phyloP scores from a whole-genome alignment of 345 rosid genomes.

The Eucalyptus cloeziana region DNA sequence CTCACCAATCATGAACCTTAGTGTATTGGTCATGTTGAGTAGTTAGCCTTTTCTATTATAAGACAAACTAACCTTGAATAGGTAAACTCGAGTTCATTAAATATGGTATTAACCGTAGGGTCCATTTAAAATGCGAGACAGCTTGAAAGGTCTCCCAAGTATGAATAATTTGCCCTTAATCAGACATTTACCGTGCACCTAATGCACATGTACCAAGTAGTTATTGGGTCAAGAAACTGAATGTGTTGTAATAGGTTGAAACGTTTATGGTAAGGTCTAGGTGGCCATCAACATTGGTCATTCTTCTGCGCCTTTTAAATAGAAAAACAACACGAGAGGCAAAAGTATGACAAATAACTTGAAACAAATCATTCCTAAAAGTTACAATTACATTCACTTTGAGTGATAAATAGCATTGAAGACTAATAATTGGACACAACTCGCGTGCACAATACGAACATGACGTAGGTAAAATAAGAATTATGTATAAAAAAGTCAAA shows the following conservation, averaged over 20 bases:
- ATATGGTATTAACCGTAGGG: not conserved
- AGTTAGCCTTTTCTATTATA: not conserved
- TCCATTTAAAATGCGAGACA: not conserved
- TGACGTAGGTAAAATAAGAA: not conserved
- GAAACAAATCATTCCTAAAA: too few relatives aligned
- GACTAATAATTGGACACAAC: not conserved
- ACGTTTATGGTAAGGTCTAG: not conserved
- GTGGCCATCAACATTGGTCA: not conserved
- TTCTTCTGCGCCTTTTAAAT: not conserved
- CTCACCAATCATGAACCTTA: not conserved
- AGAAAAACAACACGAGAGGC: not conserved
- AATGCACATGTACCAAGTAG: not conserved
- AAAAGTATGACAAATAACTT: not conserved
- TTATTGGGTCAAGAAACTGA: not conserved
- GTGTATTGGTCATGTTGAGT: not conserved
- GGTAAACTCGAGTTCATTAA: not conserved
- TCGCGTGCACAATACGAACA: fast-evolving
- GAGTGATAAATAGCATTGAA: not conserved
- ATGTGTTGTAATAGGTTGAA: not conserved
- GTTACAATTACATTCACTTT: not conserved
- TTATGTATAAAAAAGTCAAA: fast-evolving
- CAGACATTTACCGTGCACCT: not conserved
- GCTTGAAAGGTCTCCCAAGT: not conserved
- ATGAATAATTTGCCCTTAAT: not conserved
- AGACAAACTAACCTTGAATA: too few relatives aligned